A percentile compares a stretch with the other conserved stretches of the same genome.
Conservation (phyloP, 179 eudicot genomes). For the Actinidia polygama region DNA sequence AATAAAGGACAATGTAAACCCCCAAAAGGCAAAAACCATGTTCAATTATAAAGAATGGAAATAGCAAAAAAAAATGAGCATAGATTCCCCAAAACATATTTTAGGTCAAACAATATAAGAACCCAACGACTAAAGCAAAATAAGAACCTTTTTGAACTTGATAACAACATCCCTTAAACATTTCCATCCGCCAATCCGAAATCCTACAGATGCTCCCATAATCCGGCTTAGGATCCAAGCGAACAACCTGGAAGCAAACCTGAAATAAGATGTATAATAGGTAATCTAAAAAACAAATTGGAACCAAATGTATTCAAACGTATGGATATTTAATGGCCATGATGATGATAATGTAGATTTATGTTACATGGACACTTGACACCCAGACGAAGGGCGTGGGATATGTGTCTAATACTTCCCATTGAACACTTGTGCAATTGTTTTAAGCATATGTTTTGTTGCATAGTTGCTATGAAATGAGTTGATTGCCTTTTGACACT, state of each 20-base stretch:
- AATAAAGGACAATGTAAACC: not conserved
- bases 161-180: slow-evolving; percentile 86
- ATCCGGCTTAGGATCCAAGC: slow-evolving; percentile 87
- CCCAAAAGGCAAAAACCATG: not conserved
- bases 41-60: not conserved
- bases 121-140: slow-evolving; percentile 18
- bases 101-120: not conserved
- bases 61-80: not conserved
- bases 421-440: too few relatives aligned
- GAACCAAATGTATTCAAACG: not conserved
- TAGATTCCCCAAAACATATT: not conserved
- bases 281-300: not conserved
- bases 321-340: not conserved
- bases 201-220: slow-evolving; percentile 85
- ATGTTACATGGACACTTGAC: too few relatives aligned
- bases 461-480: too few relatives aligned
- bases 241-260: slow-evolving; percentile 86
- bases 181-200: slow-evolving; percentile 96
- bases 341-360: not conserved
- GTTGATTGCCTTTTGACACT: too few relatives aligned
- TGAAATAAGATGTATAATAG: slow-evolving; percentile 30
- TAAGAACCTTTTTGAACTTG: slow-evolving; percentile 82
- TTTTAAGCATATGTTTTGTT: too few relatives aligned
- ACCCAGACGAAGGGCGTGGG: too few relatives aligned
- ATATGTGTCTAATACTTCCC: too few relatives aligned